A percentile compares a stretch with the other conserved stretches of the same genome.
Conservation (phyloP, 805 yeast species). For the Teunomyces kruisii region DNA sequence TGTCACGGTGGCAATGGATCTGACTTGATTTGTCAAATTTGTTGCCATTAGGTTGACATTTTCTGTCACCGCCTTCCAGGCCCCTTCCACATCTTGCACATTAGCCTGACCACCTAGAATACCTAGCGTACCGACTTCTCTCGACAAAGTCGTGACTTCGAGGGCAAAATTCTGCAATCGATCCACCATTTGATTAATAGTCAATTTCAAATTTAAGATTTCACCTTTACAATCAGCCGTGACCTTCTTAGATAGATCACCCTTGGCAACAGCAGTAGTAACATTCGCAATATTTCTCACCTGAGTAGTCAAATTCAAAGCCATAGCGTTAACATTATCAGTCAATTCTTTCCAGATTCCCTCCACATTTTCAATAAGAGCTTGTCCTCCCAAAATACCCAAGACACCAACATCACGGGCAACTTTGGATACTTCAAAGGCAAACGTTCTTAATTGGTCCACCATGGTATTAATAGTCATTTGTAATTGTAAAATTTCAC, state of each 20-base stretch:
- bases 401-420: slow-evolving; percentile 90
- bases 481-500: slow-evolving; percentile 81
- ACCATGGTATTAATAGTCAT: slow-evolving; percentile 89
- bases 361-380: slow-evolving; percentile 71
- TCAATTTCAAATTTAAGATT: slow-evolving; percentile 44
- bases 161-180: slow-evolving; percentile 48
- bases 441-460: slow-evolving; percentile 78
- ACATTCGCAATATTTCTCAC: slow-evolving; percentile 86
- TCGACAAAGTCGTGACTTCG: slow-evolving; percentile 46
- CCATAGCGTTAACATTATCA: slow-evolving; percentile 89
- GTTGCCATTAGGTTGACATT: slow-evolving; percentile 50
- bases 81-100: slow-evolving; percentile 52
- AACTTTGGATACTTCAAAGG: slow-evolving; percentile 82
- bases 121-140: slow-evolving; percentile 50
- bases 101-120: slow-evolving; percentile 52
- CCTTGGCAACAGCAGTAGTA: slow-evolving; percentile 84
- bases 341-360: slow-evolving; percentile 89
- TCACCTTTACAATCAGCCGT: slow-evolving; percentile 83
- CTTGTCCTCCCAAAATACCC: slow-evolving; percentile 88
- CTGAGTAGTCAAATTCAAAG: slow-evolving; percentile 80
- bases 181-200: slow-evolving; percentile 53
- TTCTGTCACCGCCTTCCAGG: slow-evolving; percentile 51
- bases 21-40: slow-evolving; percentile 67
- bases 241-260: slow-evolving; percentile 77
- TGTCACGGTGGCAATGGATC: slow-evolving; percentile 86